Evolutionary conservation across 2,329 filamentous ascomycete genomes (phyloP), one percentile per base, ranked within the genome.

Genomic region (Lithohypha guttulata): DNA sequence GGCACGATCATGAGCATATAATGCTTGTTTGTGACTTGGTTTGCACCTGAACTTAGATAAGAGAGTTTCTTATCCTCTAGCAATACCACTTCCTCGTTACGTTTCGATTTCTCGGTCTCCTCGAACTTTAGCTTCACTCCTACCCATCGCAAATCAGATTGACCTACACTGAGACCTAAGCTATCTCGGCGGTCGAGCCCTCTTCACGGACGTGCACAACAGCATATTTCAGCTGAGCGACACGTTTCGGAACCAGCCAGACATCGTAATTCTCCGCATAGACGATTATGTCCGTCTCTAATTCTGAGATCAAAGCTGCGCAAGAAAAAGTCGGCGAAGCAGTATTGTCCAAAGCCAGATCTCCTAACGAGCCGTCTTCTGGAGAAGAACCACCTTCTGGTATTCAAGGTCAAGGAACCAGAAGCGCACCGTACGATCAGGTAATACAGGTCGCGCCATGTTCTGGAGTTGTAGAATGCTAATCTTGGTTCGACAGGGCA

Each of bases 321-420:
- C 35, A 31, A 31, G 26, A 30, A 19, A 30, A 31, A 2, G 35
- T 39, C 19, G 17, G 28, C 29, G 20, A 17, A 8, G 19, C 8
- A 3, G 21, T 9, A 13, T 19, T 17, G 9, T 18, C 7, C 15
- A 28, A 42, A 17, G 26, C 9, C 15, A 11, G 4, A 28, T 28
- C 26, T 4, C 26, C 26, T 4, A 28, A 28, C 26, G 4, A 28
- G 9, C 26, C 26, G 4, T 28, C 26, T 5, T 48, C 49, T 26
- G 44, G 45, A 27, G 31, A 39, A 25, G 48, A 51, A 33, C 48
- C 48, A 21, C 41, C 42, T 10, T 41, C 47, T 15, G 49, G 45
- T 11, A 28, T 47, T 10, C 45, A 48, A 39, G 49, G 49, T 20
- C 42, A 44, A 38, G 49, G 49, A 21, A 51, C 49, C 15, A 25